Evolutionary conservation across 1,139 yeast genomes (phyloP), one percentile per base, ranked within the genome.

Genomic region (Protomyces pachydermus): DNA sequence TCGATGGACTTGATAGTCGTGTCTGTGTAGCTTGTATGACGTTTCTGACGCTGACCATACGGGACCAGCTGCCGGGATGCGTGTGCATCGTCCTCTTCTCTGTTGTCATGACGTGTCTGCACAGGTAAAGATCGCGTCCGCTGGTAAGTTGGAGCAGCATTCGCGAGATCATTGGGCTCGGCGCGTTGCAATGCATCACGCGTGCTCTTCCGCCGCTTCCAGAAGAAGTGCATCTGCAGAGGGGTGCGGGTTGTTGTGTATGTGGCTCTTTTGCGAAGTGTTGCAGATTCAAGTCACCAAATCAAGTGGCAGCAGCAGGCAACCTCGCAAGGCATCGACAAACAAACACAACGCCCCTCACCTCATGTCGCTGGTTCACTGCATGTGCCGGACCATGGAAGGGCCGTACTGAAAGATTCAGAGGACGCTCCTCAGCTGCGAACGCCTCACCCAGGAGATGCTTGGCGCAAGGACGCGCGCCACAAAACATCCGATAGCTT

Each of bases 1-100:
- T 58, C 53, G 34, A 53, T 53, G 10, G 52, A 28, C n/a, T 55
- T 46, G 20, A 55, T 51, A 1, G 62, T 58, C 23, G 62, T 52
- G 25, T 58, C 62, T 2, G 62, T 52, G 23, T 42, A 42, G 48
- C 48, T 42, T 5, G 48, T 42, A 42, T 42, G 48, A 2, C 48
- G 20, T 9, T 42, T 42, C 10, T 42, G 20, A 2, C 48, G 48
- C 20, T 18, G 48, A 4, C 18, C 48, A 16, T 42, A 42, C 12
- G 23, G 48, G 1, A 42, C 48, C 5, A 42, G 16, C 25, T 42
- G 48, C 23, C 23, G 23, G 5, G 48, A 10, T 1, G 10, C 20
- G 1, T 42, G 8, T 18, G 25, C 42, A 12, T 37, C 42, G 16
- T 12, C 16, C 16, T 12, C 42, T 9, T 12, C 42, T 2, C 42